A percentile compares a stretch with the other conserved stretches of the same genome.
These are phyloP conservation scores for Excoecaria agallocha DNA, from an alignment of 345 rosid genomes.

Conservation along the genomic window DNA sequence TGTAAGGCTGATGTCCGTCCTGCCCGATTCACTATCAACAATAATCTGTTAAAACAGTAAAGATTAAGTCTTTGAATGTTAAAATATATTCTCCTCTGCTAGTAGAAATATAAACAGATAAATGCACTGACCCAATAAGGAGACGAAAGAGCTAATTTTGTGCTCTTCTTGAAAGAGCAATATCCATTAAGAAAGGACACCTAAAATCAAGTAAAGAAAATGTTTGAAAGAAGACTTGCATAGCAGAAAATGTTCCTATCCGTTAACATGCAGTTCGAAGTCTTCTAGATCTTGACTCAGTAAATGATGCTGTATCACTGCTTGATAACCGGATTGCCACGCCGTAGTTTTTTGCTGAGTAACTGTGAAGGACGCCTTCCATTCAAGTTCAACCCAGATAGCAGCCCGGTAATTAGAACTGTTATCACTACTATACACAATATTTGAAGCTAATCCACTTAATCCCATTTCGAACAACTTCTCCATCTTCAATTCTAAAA, in stretches of 20 bases:
- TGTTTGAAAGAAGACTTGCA: constrained; percentile 36
- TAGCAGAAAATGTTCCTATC: constrained; percentile 43
- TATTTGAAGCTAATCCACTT: constrained; percentile 8
- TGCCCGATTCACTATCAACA: constrained; percentile 42
- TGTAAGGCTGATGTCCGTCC: constrained; percentile 38
- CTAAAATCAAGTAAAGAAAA: too few species aligned
- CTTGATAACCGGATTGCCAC: too few species aligned
- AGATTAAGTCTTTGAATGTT: background rate
- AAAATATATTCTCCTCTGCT: background rate
- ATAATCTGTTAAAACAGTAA: constrained; percentile 31
- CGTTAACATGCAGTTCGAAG: constrained; percentile 33
- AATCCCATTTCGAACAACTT: constrained; percentile 5
- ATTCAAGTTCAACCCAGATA: too few species aligned
- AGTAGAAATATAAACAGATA: background rate
- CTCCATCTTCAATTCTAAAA: background rate
- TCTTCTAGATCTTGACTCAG: constrained; percentile 19
- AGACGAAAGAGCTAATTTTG: background rate
- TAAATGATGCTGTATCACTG: background rate
- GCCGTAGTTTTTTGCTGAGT: too few species aligned
- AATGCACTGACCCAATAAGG: background rate
- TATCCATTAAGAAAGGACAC: background rate
- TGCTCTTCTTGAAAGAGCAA: background rate
- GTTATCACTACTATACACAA: too few species aligned
- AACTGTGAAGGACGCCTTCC: too few species aligned
- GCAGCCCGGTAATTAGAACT: too few species aligned